These are phyloP conservation scores for Barbarea vulgaris DNA, from an alignment of 345 rosid species.

Conservation along the genomic window DNA sequence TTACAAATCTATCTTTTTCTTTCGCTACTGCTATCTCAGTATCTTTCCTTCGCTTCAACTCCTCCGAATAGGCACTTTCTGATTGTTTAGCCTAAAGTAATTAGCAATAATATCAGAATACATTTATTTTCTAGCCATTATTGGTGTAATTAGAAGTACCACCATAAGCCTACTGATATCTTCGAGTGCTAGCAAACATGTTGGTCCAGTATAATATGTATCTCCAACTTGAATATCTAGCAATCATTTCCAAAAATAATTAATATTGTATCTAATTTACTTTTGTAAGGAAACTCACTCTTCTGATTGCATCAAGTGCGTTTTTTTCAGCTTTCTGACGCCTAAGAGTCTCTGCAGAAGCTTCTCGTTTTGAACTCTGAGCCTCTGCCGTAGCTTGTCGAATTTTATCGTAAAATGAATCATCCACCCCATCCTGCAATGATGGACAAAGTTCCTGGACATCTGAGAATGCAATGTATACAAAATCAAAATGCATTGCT, in stretches of 20 bases:
- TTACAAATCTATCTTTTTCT: conserved; percentile 59
- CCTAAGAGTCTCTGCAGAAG: conserved; percentile 60
- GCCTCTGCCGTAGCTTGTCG: conserved; percentile 59
- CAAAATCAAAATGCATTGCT: background rate
- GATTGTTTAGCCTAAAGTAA: conserved; percentile 58
- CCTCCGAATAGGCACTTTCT: conserved; percentile 58
- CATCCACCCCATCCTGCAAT: conserved; percentile 67
- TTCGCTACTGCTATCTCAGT: conserved; percentile 62
- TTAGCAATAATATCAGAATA: conserved; percentile 4
- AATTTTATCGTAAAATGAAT: conserved; percentile 54
- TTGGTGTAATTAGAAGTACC: conserved; percentile 12
- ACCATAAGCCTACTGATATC: conserved; percentile 6
- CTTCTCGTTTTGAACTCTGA: conserved; percentile 61
- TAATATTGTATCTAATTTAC: background rate
- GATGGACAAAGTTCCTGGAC: conserved; percentile 18
- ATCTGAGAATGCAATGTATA: conserved; percentile 23
- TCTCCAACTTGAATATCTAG: conserved; percentile 3
- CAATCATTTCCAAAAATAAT: background rate
- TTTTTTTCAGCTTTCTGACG: conserved; percentile 72
- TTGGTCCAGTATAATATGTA: conserved; percentile 23
- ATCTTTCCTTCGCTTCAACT: conserved; percentile 68
- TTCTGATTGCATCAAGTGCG: conserved; percentile 65
- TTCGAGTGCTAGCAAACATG: conserved; percentile 6
- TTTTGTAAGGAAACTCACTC: conserved; percentile 49
- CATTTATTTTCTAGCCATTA: background rate